These are phyloP conservation scores for Bonia amplexicaulis DNA, from an alignment of 176 grass and related monocot genomes.

Conservation along the genomic window DNA sequence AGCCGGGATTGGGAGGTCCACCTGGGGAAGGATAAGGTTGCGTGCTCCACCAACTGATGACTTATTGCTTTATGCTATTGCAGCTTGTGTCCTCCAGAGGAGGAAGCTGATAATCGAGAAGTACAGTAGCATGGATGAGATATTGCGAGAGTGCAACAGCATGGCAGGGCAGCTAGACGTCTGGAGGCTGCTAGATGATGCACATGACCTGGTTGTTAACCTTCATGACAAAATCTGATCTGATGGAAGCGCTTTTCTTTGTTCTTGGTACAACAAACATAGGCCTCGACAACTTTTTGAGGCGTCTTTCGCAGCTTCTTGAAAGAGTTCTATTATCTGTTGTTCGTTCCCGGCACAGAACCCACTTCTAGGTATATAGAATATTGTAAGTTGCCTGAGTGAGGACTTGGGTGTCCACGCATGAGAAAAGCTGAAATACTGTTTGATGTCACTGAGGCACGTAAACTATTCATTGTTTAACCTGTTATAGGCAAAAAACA, in stretches of 20 bases:
- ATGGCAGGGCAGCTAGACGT: slow-evolving; percentile 89
- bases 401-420: slow-evolving; percentile 14
- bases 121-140: slow-evolving; percentile 95
- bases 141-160: slow-evolving; percentile 85
- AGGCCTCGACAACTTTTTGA: not conserved
- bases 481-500: slow-evolving; percentile 36
- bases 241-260: slow-evolving; percentile 15
- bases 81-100: slow-evolving; percentile 85
- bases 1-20: slow-evolving; percentile 63
- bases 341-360: slow-evolving; percentile 14
- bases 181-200: slow-evolving; percentile 91
- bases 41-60: slow-evolving; percentile 78
- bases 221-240: slow-evolving; percentile 89
- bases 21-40: slow-evolving; percentile 79
- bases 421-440: slow-evolving; percentile 20
- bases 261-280: not conserved
- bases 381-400: slow-evolving; percentile 38
- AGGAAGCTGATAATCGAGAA: slow-evolving; percentile 94
- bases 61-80: slow-evolving; percentile 83
- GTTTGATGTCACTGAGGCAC: slow-evolving; percentile 12
- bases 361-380: slow-evolving; percentile 37
- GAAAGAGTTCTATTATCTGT: slow-evolving; percentile 12
- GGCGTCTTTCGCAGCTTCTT: not conserved
- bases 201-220: slow-evolving; percentile 84
- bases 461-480: slow-evolving; percentile 44